Percentiles rank a stretch among this genome's conserved stretches.
These are phyloP conservation scores for Mycena metata DNA, from an alignment of 768 basidiomycete genomes.

Conservation along the genomic window DNA sequence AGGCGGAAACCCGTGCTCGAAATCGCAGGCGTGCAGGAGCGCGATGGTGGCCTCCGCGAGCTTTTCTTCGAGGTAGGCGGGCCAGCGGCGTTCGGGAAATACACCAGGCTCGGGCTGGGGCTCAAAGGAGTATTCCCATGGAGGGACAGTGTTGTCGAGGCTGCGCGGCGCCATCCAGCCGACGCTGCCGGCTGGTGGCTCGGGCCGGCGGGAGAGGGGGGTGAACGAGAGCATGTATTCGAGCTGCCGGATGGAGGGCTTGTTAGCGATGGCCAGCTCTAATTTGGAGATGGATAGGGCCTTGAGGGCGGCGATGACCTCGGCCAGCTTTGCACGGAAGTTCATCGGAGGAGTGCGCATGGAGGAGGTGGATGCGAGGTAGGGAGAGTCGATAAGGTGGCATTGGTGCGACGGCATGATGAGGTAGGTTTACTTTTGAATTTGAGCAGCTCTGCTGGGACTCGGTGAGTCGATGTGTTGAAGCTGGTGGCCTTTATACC, in stretches of 20 bases:
- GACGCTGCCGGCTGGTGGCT: too few species aligned
- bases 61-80: too few species aligned
- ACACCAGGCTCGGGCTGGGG: neutral
- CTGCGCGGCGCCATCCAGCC: neutral
- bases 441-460: too few species aligned
- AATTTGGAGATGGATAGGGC: neutral
- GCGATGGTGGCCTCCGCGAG: neutral
- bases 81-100: too few species aligned
- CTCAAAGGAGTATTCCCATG: neutral
- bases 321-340: neutral
- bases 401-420: too few species aligned
- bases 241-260: neutral
- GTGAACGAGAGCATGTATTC: neutral
- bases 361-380: neutral
- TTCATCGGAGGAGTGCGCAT: neutral
- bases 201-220: neutral
- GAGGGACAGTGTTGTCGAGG: neutral
- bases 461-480: too few species aligned
- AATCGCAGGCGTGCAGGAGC: neutral
- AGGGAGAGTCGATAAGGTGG: too few species aligned
- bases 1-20: neutral
- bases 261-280: conserved; percentile 6
- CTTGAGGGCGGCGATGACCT: neutral
- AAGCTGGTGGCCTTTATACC: too few species aligned
- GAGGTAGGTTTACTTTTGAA: too few species aligned